A percentile compares a stretch with the other conserved stretches of the same genome.
These are phyloP conservation scores for Russula foetens DNA, from an alignment of 768 basidiomycete genomes.

Conservation along the genomic window DNA sequence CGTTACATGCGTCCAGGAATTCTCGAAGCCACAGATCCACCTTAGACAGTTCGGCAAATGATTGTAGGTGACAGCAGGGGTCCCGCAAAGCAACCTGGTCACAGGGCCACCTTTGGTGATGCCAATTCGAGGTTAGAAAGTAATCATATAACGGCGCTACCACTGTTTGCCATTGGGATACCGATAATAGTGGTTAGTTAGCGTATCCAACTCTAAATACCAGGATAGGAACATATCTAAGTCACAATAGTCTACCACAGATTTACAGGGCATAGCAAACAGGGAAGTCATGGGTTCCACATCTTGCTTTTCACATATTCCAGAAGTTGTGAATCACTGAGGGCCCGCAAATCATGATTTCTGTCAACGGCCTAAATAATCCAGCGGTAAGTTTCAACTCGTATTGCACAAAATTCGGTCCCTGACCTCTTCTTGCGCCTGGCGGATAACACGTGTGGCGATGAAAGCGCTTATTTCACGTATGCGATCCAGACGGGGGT, in stretches of 20 bases:
- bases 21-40: slow-evolving; percentile 4
- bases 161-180: background rate
- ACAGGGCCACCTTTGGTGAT: background rate
- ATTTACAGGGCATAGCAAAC: background rate
- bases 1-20: background rate
- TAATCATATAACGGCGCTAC: background rate
- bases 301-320: slow-evolving; percentile 53
- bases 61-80: too few species aligned
- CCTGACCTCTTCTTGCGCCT: slow-evolving; percentile 69
- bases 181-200: background rate
- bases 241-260: slow-evolving; percentile 4
- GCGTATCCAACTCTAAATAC: background rate
- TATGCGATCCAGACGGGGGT: slow-evolving; percentile 78
- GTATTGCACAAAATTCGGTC: background rate
- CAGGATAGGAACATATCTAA: background rate
- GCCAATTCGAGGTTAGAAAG: background rate
- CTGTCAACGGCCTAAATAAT: slow-evolving; percentile 22
- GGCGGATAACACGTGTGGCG: slow-evolving; percentile 65
- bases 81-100: background rate
- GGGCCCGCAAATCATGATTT: slow-evolving; percentile 37
- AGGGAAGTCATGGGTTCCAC: slow-evolving; percentile 50
- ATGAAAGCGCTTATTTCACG: slow-evolving; percentile 78
- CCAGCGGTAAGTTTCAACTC: slow-evolving; percentile 1
- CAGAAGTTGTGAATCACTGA: slow-evolving; percentile 49
- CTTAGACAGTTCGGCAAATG: background rate